phyloP scores from a whole-genome alignment of 2,329 filamentous ascomycete species.

The Hymenoscyphus salicellus region DNA sequence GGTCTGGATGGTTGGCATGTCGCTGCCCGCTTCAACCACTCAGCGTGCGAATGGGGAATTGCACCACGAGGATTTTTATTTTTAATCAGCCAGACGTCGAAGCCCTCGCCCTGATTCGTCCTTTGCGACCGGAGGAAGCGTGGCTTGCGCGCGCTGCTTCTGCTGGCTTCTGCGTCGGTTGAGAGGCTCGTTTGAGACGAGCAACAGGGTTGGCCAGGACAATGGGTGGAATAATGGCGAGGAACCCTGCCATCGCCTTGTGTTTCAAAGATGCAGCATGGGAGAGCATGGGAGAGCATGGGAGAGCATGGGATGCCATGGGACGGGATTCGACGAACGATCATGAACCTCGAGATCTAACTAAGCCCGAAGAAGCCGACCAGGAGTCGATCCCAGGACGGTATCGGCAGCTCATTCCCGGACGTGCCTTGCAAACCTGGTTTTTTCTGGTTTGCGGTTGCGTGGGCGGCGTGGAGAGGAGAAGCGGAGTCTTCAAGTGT shows the following conservation, averaged over 20 bases:
- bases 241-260: neutral
- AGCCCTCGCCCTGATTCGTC: neutral
- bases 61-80: conserved; percentile 3
- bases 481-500: neutral
- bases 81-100: neutral
- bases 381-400: conserved; percentile 2
- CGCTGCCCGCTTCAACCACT: neutral
- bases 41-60: neutral
- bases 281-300: neutral
- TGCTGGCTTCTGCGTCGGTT: neutral
- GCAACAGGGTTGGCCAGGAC: neutral
- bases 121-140: neutral
- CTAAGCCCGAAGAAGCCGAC: conserved; percentile 4
- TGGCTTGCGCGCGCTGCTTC: neutral
- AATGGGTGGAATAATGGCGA: neutral
- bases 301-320: neutral
- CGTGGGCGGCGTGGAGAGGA: neutral
- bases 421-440: conserved; percentile 5
- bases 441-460: neutral
- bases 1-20: neutral
- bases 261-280: conserved; percentile 5
- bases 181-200: neutral
- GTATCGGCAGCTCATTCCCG: conserved; percentile 10
- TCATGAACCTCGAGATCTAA: conserved; percentile 6
- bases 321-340: conserved; percentile 3